Conservation (phyloP, 495 filamentous ascomycete species). For the Cudoniella acicularis region DNA sequence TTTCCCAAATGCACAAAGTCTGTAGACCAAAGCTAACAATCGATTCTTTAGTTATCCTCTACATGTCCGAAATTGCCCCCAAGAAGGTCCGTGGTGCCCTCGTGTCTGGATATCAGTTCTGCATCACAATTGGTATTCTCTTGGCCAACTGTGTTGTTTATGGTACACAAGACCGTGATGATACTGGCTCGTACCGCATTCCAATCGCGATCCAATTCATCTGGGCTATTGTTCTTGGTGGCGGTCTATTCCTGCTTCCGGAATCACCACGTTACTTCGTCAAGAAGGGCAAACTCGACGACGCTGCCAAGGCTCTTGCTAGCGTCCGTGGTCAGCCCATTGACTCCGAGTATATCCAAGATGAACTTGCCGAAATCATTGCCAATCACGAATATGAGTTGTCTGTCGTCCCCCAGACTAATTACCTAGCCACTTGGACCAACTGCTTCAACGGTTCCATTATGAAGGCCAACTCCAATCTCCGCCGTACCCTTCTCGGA, state of each 20-base stretch:
- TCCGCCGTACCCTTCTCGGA: constrained; percentile 39
- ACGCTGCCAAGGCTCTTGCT: constrained; percentile 60
- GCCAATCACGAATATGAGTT: constrained; percentile 66
- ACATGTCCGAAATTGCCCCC: constrained; percentile 64
- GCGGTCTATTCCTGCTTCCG: constrained; percentile 70
- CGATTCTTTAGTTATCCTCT: constrained; percentile 35
- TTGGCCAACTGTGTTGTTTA: constrained; percentile 69
- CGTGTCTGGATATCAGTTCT: constrained; percentile 68
- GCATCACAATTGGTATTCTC: constrained; percentile 69
- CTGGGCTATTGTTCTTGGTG: constrained; percentile 62
- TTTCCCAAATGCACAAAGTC: constrained; percentile 59
- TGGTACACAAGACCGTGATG: constrained; percentile 53
- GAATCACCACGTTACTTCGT: constrained; percentile 81
- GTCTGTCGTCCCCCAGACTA: constrained; percentile 51
- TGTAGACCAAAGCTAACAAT: not conserved
- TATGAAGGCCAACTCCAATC: constrained; percentile 53
- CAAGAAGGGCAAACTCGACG: constrained; percentile 63
- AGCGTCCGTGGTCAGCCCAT: constrained; percentile 62
- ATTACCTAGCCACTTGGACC: constrained; percentile 57
- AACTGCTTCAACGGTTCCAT: constrained; percentile 60
- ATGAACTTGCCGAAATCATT: constrained; percentile 72
- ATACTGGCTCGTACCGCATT: constrained; percentile 67
- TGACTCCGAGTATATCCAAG: constrained; percentile 58
- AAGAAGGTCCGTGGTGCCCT: constrained; percentile 65
- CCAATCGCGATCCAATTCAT: constrained; percentile 64